Evolutionary conservation across 345 rosid species (phyloP).

Genomic region (Crucihimalaya himalaica): DNA sequence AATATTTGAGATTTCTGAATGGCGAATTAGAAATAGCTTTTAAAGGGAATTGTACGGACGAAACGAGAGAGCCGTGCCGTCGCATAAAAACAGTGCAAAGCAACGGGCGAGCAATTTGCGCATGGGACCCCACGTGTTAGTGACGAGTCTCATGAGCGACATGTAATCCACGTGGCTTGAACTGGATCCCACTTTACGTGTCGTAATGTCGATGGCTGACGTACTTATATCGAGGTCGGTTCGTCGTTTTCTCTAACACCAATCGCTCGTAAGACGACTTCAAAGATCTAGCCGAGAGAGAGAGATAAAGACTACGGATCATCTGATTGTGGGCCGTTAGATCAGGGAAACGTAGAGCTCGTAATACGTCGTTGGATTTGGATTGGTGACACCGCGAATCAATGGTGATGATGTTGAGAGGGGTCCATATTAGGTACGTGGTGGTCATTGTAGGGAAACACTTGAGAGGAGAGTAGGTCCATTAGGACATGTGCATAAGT

Average conservation of each 20-base stretch:
- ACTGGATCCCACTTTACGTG: constrained; percentile 24
- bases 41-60: constrained; percentile 36
- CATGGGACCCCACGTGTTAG: constrained; percentile 38
- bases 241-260: constrained; percentile 34
- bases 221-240: constrained; percentile 36
- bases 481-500: constrained; percentile 42
- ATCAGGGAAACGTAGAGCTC: neutral
- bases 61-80: constrained; percentile 24
- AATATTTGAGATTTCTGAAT: neutral
- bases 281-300: constrained; percentile 19
- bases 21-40: constrained; percentile 4
- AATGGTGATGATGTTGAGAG: constrained; percentile 36
- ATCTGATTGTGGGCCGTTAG: constrained; percentile 29
- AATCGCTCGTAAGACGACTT: constrained; percentile 9
- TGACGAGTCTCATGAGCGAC: constrained; percentile 45
- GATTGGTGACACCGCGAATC: constrained; percentile 21
- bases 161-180: constrained; percentile 33
- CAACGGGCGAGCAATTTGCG: constrained; percentile 13
- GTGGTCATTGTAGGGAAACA: constrained; percentile 40
- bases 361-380: constrained; percentile 16
- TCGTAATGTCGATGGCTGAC: constrained; percentile 31
- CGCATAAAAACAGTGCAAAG: constrained; percentile 28
- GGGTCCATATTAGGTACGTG: constrained; percentile 43
- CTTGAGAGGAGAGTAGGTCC: constrained; percentile 42
- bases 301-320: constrained; percentile 25